Percentiles rank a stretch among this genome's conserved stretches.
Conservation (phyloP, 2,329 filamentous ascomycete genomes). For the Myotisia sp. region DNA sequence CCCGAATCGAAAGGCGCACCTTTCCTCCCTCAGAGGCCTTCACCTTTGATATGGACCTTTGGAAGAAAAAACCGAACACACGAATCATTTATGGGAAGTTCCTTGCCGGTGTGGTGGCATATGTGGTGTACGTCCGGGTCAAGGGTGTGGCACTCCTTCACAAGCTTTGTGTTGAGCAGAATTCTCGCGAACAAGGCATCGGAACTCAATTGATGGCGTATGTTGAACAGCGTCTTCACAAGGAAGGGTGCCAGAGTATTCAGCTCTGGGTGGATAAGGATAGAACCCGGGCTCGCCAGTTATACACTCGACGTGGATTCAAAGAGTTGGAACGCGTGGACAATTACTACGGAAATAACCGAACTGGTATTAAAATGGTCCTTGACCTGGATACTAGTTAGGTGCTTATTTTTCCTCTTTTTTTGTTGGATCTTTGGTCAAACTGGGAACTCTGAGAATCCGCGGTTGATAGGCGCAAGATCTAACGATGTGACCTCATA, state of each 20-base stretch:
- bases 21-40: constrained; percentile 40
- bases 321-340: constrained; percentile 31
- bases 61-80: constrained; percentile 36
- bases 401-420: no score
- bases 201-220: constrained; percentile 32
- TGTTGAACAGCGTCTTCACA: constrained; percentile 30
- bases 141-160: constrained; percentile 35
- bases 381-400: constrained; percentile 17
- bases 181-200: constrained; percentile 34
- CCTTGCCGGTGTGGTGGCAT: constrained; percentile 27
- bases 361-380: constrained; percentile 34
- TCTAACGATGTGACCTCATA: no score
- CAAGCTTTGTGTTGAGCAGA: constrained; percentile 38
- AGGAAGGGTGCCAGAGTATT: constrained; percentile 35
- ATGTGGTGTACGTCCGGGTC: constrained; percentile 34
- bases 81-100: constrained; percentile 25
- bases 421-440: no score
- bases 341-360: constrained; percentile 38
- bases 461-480: no score
- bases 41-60: constrained; percentile 32
- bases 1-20: constrained; percentile 35
- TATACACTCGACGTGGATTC: constrained; percentile 36
- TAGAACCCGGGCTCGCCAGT: constrained; percentile 29
- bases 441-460: no score
- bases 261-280: constrained; percentile 40